These are phyloP conservation scores for Omphalotus guepiniiformis DNA, from an alignment of 768 basidiomycete species.

Conservation along the genomic window DNA sequence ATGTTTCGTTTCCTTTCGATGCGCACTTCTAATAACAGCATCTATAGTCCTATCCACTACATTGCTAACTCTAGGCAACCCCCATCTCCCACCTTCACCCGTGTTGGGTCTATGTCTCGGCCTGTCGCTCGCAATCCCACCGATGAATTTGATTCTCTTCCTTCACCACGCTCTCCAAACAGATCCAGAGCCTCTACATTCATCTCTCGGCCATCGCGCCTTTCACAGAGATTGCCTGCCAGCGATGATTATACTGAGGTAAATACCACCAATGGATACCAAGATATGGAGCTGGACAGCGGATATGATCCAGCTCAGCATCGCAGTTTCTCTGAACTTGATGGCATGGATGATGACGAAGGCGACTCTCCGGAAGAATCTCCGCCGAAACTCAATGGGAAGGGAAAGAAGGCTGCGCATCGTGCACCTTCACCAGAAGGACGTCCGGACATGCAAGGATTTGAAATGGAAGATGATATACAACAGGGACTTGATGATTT, in stretches of 20 bases:
- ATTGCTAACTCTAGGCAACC: conserved; percentile 37
- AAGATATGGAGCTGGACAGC: conserved; percentile 17
- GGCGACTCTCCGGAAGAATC: conserved; percentile 24
- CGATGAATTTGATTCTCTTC: conserved; percentile 59
- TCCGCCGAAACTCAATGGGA: conserved; percentile 33
- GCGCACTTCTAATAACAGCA: conserved; percentile 17
- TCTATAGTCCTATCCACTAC: conserved; percentile 34
- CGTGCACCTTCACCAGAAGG: conserved; percentile 1
- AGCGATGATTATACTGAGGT: conserved; percentile 14
- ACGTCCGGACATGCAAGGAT: conserved; percentile 13
- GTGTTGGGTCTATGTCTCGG: conserved; percentile 38
- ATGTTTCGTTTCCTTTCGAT: neutral
- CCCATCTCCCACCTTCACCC: conserved; percentile 36
- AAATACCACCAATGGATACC: conserved; percentile 21
- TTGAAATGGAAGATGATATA: conserved; percentile 37
- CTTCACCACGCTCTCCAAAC: conserved; percentile 41
- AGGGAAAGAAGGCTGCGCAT: conserved; percentile 32
- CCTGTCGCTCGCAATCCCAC: conserved; percentile 48
- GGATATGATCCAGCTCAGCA: conserved; percentile 26
- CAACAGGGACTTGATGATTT: conserved; percentile 29
- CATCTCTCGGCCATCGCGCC: conserved; percentile 32
- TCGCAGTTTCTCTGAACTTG: conserved; percentile 45
- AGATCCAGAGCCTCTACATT: conserved; percentile 36
- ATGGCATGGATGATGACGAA: conserved; percentile 42
- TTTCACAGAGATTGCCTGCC: conserved; percentile 23